Base-by-base conservation (phyloP, 1,284 basidiomycete species). In the Malassezia sp. region DNA sequence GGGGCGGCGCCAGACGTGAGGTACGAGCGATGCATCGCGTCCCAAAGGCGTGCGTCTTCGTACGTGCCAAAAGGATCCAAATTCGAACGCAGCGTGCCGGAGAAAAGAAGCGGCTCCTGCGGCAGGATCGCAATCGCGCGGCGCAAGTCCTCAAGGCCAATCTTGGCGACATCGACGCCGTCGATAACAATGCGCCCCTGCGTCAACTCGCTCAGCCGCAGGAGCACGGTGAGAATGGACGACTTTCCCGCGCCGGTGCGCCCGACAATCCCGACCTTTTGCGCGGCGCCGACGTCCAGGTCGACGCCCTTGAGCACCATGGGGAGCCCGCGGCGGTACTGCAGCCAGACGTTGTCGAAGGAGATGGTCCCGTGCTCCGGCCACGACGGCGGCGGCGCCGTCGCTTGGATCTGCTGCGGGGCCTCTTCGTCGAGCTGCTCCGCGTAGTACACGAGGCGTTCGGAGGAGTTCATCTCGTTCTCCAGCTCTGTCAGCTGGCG, bases 131-230 rank as follows among this genome's bases (percentile, higher is more conserved):
- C 63, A 30, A 67, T 54, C 29, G 54, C 47, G 17, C 57, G 54
- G 18, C 71, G 55, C 42, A 72, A 45, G 28, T 71, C 69, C 29
- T 62, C 52, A 17, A 77, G 61, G 0, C 77, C 77, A n/a, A 79
- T 71, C 47, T 72, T 52, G n/a, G 60, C 41, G 7, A 72, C 67
- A 63, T 85, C 76, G 18, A 76, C 49, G 0, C 79, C 82, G 62
- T 88, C 85, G 38, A 90, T 82, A 34, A 74, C 71, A 52, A 88
- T 81, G 7, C 58, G 67, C 0, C 86, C 86, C 0, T 71, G 61
- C 29, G 74, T 71, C 6, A 82, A 68, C 63, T 84, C 81, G 27
- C 83, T 77, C 34, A 80, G 79, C 21, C 84, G 79, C 71, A 88
- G 81, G 15, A 89, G 73, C 1, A 75, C 71, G 38, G 79, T 79